Percentiles rank a stretch among this genome's conserved stretches.
These are phyloP conservation scores for Dovyalis caffra DNA, from an alignment of 345 rosid genomes.

Conservation along the genomic window DNA sequence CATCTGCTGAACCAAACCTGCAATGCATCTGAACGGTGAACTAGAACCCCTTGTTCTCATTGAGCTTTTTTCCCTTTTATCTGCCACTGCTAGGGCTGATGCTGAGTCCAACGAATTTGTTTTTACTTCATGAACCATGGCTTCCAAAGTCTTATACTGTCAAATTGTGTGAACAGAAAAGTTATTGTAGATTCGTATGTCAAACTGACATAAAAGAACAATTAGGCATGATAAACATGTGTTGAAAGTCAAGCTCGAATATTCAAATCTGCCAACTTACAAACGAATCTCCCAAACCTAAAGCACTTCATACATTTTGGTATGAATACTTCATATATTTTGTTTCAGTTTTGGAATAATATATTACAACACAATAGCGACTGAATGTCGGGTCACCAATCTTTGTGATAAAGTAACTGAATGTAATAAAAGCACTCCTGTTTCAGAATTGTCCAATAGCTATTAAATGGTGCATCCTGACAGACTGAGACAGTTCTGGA, in stretches of 20 bases:
- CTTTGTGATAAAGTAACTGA: background rate
- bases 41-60: constrained; percentile 77
- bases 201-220: background rate
- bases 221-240: background rate
- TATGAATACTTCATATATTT: constrained; percentile 1
- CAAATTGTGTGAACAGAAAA: constrained; percentile 18
- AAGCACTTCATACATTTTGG: background rate
- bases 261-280: background rate
- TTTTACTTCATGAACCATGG: constrained; percentile 64
- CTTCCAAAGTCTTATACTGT: constrained; percentile 81
- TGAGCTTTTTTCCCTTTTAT: constrained; percentile 56
- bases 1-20: constrained; percentile 84
- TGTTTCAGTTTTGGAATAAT: background rate
- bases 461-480: background rate
- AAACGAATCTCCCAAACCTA: background rate
- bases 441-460: background rate
- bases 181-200: background rate
- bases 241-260: background rate
- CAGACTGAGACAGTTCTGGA: background rate
- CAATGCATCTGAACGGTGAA: constrained; percentile 90
- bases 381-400: background rate
- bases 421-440: too few relatives aligned
- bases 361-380: background rate
- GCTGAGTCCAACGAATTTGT: constrained; percentile 47
- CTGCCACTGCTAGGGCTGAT: constrained; percentile 33